phyloP scores from a whole-genome alignment of 257 asterid genomes.

The Striga asiatica region DNA sequence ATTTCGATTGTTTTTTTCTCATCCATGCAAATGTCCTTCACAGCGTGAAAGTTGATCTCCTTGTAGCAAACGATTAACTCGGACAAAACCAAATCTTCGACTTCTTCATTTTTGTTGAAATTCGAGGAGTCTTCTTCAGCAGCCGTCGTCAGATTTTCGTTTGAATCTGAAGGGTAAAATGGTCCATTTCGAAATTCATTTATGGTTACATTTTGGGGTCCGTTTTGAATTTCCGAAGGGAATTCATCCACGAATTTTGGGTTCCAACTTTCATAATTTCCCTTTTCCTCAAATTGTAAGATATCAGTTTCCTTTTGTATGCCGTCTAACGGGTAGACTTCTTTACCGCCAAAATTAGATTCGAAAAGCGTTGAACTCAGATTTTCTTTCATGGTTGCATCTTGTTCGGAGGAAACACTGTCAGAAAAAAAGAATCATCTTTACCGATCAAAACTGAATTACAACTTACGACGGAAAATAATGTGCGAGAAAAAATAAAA shows the following conservation, averaged over 20 bases:
- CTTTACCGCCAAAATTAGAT: constrained; percentile 23
- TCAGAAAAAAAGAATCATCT: not conserved
- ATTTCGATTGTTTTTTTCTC: constrained; percentile 20
- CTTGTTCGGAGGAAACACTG: constrained; percentile 36
- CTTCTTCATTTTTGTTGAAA: constrained; percentile 12
- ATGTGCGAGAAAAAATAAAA: too few species aligned
- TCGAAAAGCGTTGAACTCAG: constrained; percentile 17
- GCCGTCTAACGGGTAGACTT: constrained; percentile 16
- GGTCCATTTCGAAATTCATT: too few species aligned
- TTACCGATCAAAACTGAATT: not conserved
- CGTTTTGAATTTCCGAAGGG: constrained; percentile 17
- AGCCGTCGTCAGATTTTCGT: constrained; percentile 9
- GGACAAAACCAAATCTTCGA: constrained; percentile 25
- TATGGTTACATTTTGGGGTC: too few species aligned
- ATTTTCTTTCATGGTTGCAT: constrained; percentile 40
- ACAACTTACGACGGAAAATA: not conserved
- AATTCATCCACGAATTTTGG: constrained; percentile 19
- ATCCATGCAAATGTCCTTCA: constrained; percentile 64
- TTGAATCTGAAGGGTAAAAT: not conserved
- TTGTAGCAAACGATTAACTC: constrained; percentile 37
- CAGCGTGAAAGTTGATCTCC: constrained; percentile 32
- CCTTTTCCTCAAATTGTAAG: constrained; percentile 11
- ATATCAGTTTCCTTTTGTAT: constrained; percentile 9
- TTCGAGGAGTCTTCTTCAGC: constrained; percentile 16
- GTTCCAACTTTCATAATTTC: constrained; percentile 22